A percentile compares a stretch with the other conserved stretches of the same genome.
Evolutionary conservation across 306 rosid genomes (phyloP).

Genomic region (Styphnolobium japonicum): DNA sequence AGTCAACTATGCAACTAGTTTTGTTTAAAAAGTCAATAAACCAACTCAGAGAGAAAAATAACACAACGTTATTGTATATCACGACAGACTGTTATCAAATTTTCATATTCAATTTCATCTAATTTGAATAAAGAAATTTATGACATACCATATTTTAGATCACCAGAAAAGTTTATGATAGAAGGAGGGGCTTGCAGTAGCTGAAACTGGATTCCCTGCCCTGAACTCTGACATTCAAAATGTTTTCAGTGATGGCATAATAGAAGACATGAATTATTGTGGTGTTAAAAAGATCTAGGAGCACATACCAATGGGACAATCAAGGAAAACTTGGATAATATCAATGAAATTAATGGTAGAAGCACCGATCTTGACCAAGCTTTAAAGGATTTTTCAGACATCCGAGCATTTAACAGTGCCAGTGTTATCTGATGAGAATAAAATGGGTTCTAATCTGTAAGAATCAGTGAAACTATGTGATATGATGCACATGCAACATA

Average conservation of each 20-base stretch:
- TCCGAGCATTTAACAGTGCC: constrained; percentile 83
- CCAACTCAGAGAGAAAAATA: background rate
- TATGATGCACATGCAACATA: background rate
- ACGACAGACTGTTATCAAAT: background rate
- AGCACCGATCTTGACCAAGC: constrained; percentile 66
- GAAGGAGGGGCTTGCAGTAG: constrained; percentile 79
- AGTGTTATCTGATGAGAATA: constrained; percentile 56
- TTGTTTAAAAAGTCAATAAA: constrained; percentile 6
- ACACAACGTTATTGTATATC: background rate
- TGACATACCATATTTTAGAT: constrained; percentile 78
- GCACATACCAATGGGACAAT: constrained; percentile 80
- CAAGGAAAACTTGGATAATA: constrained; percentile 90
- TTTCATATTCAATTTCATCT: background rate
- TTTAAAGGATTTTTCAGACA: constrained; percentile 71
- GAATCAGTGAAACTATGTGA: constrained; percentile 20
- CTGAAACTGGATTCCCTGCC: constrained; percentile 81
- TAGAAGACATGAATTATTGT: constrained; percentile 10
- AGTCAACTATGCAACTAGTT: background rate
- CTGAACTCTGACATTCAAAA: constrained; percentile 62
- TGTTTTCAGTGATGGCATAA: constrained; percentile 24
- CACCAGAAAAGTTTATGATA: constrained; percentile 71
- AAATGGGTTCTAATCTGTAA: background rate
- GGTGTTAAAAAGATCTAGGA: background rate
- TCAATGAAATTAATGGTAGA: constrained; percentile 76
- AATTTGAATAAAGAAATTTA: background rate